Evolutionary conservation across 495 filamentous ascomycete genomes (phyloP).

Genomic region (Penicillium subrubescens): DNA sequence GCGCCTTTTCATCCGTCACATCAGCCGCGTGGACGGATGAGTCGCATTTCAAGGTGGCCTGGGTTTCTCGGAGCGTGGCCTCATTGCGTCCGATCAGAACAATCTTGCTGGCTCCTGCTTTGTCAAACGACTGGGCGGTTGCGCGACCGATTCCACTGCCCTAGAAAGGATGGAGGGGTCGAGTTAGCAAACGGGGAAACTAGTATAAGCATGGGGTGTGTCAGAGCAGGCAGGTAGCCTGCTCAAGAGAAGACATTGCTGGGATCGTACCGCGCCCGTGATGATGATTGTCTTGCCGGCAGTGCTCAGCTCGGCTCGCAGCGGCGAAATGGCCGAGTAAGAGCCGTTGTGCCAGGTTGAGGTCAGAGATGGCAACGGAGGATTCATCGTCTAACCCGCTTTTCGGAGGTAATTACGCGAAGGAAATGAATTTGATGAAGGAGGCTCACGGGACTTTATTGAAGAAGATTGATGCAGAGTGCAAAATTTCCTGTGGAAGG

Average conservation of each 20-base stretch:
- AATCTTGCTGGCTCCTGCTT: constrained; percentile 38
- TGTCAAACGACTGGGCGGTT: constrained; percentile 40
- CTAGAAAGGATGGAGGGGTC: constrained; percentile 6
- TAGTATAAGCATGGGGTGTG: not conserved
- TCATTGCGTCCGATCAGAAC: constrained; percentile 37
- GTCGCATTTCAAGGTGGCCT: constrained; percentile 5
- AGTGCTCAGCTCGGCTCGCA: constrained; percentile 41
- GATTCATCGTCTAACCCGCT: constrained; percentile 16
- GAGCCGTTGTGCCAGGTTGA: constrained; percentile 38
- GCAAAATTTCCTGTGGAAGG: not conserved
- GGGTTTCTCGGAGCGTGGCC: constrained; percentile 26
- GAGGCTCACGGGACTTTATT: not conserved
- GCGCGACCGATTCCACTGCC: constrained; percentile 42
- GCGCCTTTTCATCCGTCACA: constrained; percentile 27
- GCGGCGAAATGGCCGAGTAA: constrained; percentile 47
- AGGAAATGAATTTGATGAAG: not conserved
- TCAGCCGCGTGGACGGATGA: constrained; percentile 12
- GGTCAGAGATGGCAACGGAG: constrained; percentile 31
- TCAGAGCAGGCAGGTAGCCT: not conserved
- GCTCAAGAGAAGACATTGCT: not conserved
- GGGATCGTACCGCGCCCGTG: constrained; percentile 41
- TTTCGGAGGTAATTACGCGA: not conserved
- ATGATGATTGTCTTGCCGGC: constrained; percentile 48
- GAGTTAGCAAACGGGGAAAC: not conserved
- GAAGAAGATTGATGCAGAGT: not conserved